Base-by-base conservation (phyloP, 169 alveolate genomes). In the Cyclospora cayetanensis region DNA sequence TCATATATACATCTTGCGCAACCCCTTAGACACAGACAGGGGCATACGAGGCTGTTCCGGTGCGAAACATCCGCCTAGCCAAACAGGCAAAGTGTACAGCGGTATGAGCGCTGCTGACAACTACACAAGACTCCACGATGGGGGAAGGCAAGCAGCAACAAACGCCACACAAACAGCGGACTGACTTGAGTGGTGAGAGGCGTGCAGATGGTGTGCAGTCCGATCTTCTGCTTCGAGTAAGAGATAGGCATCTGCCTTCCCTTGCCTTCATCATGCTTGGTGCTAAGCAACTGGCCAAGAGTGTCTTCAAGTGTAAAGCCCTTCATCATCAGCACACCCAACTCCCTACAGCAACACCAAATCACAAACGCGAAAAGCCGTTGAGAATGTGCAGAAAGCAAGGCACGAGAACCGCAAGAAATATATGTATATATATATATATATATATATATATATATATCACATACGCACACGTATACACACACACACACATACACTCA, bases 211-310 rank as follows among this genome's bases (percentile, higher is more conserved):
- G 93, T 68, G 72, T 66, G 90, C 20, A 90, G 76, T 55, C 76
- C 76, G 35, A 90, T 41, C 0, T n/a, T 1, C 31, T 53, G 76
- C 63, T 82, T 90, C 60, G 82, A 15, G 84, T 90, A 90, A 15
- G 93, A 98, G 46, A 98, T 98, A 63, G 99, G 99, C 99, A 98
- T 98, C 94, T 98, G 98, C 90, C 99, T 95, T 0, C 99, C 99
- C 90, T 98, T 98, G 65, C 99, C 98, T 66, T 94, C 96, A 93
- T 98, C 99, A 43, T 89, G 93, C 74, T 79, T 82, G 90, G 97
- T 97, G 77, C 65, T 84, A 79, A 87, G 77, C 25, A 50, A 60
- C 42, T 90, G 93, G 27, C 34, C 76, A n/a, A 90, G 94, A 12
- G 95, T 96, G 50, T 97, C 97, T 37, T 95, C 96, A 22, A 94